Conservation (phyloP, 257 asterid genomes). For the Solanum bulbocastanum region DNA sequence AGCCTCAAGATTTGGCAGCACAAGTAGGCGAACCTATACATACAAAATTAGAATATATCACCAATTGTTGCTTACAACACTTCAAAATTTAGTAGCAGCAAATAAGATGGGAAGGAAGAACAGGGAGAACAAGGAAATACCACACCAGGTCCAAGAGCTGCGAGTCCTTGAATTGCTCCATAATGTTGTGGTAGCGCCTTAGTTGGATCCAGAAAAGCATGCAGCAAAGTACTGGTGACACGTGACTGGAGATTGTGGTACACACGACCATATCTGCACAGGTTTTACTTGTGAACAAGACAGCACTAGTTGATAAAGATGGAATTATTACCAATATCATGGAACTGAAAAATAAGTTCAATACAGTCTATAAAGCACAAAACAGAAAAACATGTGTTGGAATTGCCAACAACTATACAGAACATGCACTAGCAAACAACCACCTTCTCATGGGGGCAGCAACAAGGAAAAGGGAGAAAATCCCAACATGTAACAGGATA, state of each 20-base stretch:
- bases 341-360: background rate
- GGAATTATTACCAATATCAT: background rate
- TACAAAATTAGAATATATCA: slow-evolving; percentile 8
- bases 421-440: background rate
- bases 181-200: slow-evolving; percentile 88
- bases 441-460: background rate
- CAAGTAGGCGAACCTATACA: slow-evolving; percentile 62
- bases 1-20: slow-evolving; percentile 82
- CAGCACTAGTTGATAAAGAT: background rate
- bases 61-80: background rate
- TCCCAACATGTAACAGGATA: background rate
- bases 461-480: background rate
- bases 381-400: background rate
- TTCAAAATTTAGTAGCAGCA: background rate
- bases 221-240: slow-evolving; percentile 71
- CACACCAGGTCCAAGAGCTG: slow-evolving; percentile 90
- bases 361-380: background rate
- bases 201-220: slow-evolving; percentile 80
- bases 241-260: slow-evolving; percentile 90
- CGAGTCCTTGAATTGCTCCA: slow-evolving; percentile 95
- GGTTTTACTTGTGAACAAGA: background rate
- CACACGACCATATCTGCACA: slow-evolving; percentile 37
- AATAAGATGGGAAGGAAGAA: background rate
- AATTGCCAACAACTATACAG: background rate
- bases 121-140: slow-evolving; percentile 25